Conservation (phyloP, 2,329 filamentous ascomycete genomes). For the Trichoderma sp. region DNA sequence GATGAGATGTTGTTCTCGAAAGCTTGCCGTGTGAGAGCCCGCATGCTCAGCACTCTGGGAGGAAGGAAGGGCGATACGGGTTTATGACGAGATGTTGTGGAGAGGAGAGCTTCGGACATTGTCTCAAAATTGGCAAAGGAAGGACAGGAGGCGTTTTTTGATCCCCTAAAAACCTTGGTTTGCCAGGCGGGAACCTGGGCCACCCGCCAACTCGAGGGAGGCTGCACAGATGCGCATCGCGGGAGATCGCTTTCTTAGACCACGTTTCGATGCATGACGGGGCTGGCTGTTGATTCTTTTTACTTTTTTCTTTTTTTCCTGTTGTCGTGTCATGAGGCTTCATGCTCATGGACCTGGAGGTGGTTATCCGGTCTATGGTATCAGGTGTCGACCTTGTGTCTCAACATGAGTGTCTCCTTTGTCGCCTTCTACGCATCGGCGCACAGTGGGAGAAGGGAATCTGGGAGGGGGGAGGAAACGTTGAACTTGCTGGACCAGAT, state of each 20-base stretch:
- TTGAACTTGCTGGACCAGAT: conserved; percentile 26
- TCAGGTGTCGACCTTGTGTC: conserved; percentile 29
- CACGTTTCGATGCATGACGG: conserved; percentile 55
- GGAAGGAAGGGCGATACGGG: conserved; percentile 33
- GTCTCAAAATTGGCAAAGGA: conserved; percentile 31
- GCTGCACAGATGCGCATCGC: conserved; percentile 43
- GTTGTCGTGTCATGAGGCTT: conserved; percentile 36
- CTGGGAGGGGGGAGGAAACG: conserved; percentile 7
- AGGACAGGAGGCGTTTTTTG: conserved; percentile 29
- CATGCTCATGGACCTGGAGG: conserved; percentile 36
- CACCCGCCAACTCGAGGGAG: conserved; percentile 35
- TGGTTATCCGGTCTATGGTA: conserved; percentile 33
- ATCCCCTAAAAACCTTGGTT: conserved; percentile 32
- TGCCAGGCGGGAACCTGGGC: conserved; percentile 35
- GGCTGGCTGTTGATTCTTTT: conserved; percentile 50
- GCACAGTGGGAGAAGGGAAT: conserved; percentile 22
- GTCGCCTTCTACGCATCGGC: conserved; percentile 22
- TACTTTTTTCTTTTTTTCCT: conserved; percentile 45
- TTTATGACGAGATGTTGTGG: conserved; percentile 35
- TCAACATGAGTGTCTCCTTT: conserved; percentile 28
- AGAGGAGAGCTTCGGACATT: conserved; percentile 37
- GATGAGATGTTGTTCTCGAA: conserved; percentile 38
- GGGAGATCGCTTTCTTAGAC: conserved; percentile 50
- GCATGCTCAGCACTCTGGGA: conserved; percentile 26
- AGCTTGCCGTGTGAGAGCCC: conserved; percentile 31